A percentile compares a stretch with the other conserved stretches of the same genome.
These are phyloP conservation scores for Tulasnella sp. DNA, from an alignment of 768 basidiomycete species.

Conservation along the genomic window DNA sequence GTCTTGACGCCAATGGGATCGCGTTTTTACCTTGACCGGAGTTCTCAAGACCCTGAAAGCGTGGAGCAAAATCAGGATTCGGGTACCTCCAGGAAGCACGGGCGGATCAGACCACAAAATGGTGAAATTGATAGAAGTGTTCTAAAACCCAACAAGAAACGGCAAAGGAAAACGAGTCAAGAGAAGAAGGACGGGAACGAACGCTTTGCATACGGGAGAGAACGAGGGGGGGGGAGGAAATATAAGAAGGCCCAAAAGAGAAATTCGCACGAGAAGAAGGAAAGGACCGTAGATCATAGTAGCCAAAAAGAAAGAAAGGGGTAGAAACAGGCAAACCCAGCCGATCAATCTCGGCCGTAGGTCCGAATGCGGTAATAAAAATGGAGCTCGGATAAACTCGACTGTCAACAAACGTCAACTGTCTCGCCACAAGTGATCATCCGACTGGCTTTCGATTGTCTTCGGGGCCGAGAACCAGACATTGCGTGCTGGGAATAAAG, in stretches of 20 bases:
- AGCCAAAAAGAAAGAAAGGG: neutral
- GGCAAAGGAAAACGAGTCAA: too few species aligned
- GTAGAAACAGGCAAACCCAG: neutral
- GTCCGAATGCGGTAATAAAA: neutral
- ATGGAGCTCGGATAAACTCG: neutral
- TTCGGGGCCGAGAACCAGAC: neutral
- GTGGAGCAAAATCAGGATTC: too few species aligned
- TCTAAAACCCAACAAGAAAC: neutral
- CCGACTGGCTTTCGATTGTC: neutral
- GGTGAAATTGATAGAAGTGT: neutral
- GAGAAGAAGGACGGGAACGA: neutral
- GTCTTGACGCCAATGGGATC: too few species aligned
- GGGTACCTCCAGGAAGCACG: too few species aligned
- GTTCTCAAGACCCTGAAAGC: too few species aligned
- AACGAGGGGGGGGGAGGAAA: neutral
- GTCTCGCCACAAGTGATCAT: neutral
- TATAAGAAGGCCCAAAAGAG: neutral
- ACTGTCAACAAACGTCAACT: constrained; percentile 18
- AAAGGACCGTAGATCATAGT: neutral
- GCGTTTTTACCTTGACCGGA: too few species aligned
- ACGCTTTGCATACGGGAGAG: neutral
- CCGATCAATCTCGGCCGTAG: neutral
- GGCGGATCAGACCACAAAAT: neutral
- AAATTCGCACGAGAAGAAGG: neutral
- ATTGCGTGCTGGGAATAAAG: constrained; percentile 7